Conservation (phyloP, 1,284 basidiomycete genomes). For the Ceratorhiza oryzae-sativae region DNA sequence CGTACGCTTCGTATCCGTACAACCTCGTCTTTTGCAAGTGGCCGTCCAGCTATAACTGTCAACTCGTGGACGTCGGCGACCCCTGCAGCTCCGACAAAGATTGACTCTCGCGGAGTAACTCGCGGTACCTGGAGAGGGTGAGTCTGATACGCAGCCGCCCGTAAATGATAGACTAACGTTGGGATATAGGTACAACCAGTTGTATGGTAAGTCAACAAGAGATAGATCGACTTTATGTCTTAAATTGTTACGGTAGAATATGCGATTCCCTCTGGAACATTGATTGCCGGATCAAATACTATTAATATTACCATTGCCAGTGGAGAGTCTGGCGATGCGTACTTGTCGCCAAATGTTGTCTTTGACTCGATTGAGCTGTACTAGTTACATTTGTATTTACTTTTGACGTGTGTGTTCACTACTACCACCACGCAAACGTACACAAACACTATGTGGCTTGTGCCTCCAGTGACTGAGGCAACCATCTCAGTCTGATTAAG, state of each 20-base stretch:
- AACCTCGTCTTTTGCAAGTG: conserved; percentile 30
- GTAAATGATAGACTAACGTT: conserved; percentile 11
- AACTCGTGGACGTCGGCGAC: conserved; percentile 34
- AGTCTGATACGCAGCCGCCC: background rate
- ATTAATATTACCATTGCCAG: conserved; percentile 31
- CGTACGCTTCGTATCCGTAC: conserved; percentile 21
- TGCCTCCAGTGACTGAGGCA: too few relatives aligned
- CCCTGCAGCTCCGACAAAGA: background rate
- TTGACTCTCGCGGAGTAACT: background rate
- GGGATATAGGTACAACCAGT: conserved; percentile 31
- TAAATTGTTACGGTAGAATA: background rate
- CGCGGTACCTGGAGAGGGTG: conserved; percentile 24
- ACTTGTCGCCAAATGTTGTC: conserved; percentile 34
- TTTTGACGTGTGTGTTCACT: too few relatives aligned
- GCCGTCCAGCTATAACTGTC: conserved; percentile 11
- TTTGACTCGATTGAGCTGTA: conserved; percentile 33
- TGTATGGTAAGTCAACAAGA: conserved; percentile 25
- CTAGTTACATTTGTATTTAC: too few relatives aligned
- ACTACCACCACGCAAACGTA: too few relatives aligned
- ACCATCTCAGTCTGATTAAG: too few relatives aligned
- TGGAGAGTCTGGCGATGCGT: conserved; percentile 16
- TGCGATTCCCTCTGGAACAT: conserved; percentile 24
- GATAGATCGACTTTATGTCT: background rate
- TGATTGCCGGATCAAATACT: conserved; percentile 17
- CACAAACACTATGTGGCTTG: too few relatives aligned